Base-by-base conservation (phyloP, 1,139 yeast species). In the Yamadazyma dushanensis region DNA sequence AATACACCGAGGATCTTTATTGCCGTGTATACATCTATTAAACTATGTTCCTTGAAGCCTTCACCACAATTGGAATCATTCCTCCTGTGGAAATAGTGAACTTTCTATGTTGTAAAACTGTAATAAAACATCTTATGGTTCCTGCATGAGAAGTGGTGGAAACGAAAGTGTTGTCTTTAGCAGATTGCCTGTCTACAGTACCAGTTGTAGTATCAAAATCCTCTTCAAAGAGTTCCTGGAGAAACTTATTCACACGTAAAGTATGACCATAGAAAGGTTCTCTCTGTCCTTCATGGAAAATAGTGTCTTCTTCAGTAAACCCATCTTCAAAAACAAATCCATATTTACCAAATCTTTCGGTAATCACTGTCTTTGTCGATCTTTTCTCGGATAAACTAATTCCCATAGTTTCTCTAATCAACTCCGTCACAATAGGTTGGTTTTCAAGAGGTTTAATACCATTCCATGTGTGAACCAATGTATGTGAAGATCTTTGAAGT, bases 381-480 rank as follows among this genome's bases (percentile, higher is more conserved):
- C 89, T 60, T 50, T 73, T 70, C 54, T 83, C 88, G 54, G 90
- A 83, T 3, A 79, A 57, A 52, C 82, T 84, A n/a, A 60, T 64
- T 1, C 89, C 89, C 22, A 78, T 66, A 2, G 82, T 79, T 53
- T 83, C 92, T 33, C 90, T 85, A 20, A 79, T 64, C 2, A 77
- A 74, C 51, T 83, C 90, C 28, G 87, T 66, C 6, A 83, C 56
- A 10, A 70, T 41, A 8, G 75, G 76, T 16, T 35, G 48, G 10
- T 24, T 29, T 6, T 29, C 26, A 3, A 39, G 32, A 1, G 57
- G 53, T 31, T 44, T 54, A 3, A 56, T 37, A 13, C 49, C 63
- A 5, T 42, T 35, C 90, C 90, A 83, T 1, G 89, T 80, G 29
- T 66, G 58, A 7, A 67, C 62, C 48, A 78, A 63, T 0, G 92